Conservation (phyloP, 2,329 filamentous ascomycete species). For the Rhexocercosporidium sp. region DNA sequence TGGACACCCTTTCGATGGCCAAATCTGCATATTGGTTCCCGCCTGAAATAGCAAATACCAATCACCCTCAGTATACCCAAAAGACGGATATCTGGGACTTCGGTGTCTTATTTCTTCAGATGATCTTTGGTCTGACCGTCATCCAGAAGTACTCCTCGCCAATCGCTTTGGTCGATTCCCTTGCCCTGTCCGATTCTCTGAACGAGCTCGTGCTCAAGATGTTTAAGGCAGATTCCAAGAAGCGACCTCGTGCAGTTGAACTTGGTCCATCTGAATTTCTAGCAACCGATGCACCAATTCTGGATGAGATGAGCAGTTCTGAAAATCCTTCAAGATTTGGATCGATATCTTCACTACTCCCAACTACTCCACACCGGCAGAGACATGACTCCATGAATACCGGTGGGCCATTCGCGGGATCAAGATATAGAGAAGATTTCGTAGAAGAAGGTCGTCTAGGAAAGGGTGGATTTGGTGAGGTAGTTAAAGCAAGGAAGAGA, state of each 20-base stretch:
- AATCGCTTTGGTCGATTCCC: slow-evolving; percentile 70
- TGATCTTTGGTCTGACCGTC: slow-evolving; percentile 86
- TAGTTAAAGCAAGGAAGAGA: slow-evolving; percentile 93
- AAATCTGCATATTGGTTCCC: slow-evolving; percentile 84
- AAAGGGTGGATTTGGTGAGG: slow-evolving; percentile 94
- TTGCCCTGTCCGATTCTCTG: slow-evolving; percentile 75
- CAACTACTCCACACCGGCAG: slow-evolving; percentile 52
- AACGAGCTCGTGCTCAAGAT: slow-evolving; percentile 82
- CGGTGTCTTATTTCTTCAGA: slow-evolving; percentile 88
- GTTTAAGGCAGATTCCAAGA: slow-evolving; percentile 84
- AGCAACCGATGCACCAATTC: slow-evolving; percentile 66
- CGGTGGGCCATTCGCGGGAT: slow-evolving; percentile 61
- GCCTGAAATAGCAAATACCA: slow-evolving; percentile 71
- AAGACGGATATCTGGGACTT: slow-evolving; percentile 97
- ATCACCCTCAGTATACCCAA: slow-evolving; percentile 66
- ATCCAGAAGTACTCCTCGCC: slow-evolving; percentile 81
- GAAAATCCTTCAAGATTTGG: slow-evolving; percentile 46
- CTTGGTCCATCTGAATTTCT: slow-evolving; percentile 69
- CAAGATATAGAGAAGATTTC: slow-evolving; percentile 85
- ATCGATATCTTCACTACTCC: slow-evolving; percentile 49
- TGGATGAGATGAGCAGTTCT: slow-evolving; percentile 46
- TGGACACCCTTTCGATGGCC: slow-evolving; percentile 61
- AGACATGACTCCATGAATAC: slow-evolving; percentile 67
- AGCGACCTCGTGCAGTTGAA: slow-evolving; percentile 82
- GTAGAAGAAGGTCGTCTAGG: slow-evolving; percentile 87